Percentiles rank a stretch among this genome's conserved stretches.
phyloP scores from a whole-genome alignment of 257 asterid genomes.

The Ballota nigra region DNA sequence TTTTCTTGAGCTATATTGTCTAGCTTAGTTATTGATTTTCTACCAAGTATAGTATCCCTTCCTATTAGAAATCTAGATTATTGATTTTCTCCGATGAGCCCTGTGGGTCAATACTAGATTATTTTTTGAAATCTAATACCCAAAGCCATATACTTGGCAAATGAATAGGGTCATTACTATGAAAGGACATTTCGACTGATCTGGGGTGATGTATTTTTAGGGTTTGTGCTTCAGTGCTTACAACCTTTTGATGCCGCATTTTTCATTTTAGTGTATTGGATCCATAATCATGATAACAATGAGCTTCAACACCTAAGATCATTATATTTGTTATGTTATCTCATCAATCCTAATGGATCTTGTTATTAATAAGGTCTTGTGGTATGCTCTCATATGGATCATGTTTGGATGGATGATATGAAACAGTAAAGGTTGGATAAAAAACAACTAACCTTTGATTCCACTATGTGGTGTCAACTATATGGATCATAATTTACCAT shows the following conservation, averaged over 20 bases:
- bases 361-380: too few species aligned
- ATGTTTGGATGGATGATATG: too few species aligned
- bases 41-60: not conserved
- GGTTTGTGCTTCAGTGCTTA: not conserved
- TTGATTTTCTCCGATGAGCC: not conserved
- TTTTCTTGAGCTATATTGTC: not conserved
- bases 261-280: not conserved
- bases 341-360: too few species aligned
- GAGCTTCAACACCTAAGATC: not conserved
- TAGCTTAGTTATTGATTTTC: not conserved
- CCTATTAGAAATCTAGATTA: not conserved
- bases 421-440: too few species aligned
- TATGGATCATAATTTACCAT: too few species aligned
- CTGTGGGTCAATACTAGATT: not conserved
- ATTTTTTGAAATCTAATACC: not conserved
- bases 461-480: too few species aligned
- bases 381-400: too few species aligned
- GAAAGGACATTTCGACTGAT: not conserved
- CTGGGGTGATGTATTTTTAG: not conserved
- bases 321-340: too few species aligned
- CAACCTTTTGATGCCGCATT: not conserved
- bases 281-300: not conserved
- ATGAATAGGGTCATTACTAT: not conserved
- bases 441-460: too few species aligned
- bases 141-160: not conserved